Evolutionary conservation across 495 filamentous ascomycete species (phyloP), one percentile per base, ranked within the genome.

Genomic region (Penicillium flavigenum): DNA sequence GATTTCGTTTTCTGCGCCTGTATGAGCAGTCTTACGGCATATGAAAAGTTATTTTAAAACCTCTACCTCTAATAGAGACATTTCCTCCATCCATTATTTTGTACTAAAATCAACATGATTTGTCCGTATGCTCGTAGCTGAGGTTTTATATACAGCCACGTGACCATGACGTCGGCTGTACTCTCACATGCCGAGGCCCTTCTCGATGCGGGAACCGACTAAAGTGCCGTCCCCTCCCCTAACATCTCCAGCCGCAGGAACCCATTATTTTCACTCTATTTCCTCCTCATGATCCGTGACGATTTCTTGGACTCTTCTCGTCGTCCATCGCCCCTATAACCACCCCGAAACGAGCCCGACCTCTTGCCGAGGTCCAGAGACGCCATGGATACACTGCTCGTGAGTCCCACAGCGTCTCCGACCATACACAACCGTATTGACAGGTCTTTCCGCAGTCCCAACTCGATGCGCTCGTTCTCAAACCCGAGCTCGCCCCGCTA

Each of bases 401-500:
- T 77, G 64, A 57, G 66, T 43, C 54, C 47, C 38, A 34, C 42
- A 19, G 24, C 1, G 6, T 11, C 39, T 24, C 19, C 43, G 54
- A 57, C 39, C 53, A 62, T 46, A 66, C 47, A 49, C 41, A 62
- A 44, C 54, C 11, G 7, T 39, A 52, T 32, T 55, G n/a, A 62
- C 45, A 29, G 4, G 11, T 2, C 6, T 5, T 3, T 48, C 2
- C 32, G n/a, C 56, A 76, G 69, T 65, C 73, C 38, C 70, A 65
- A 47, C 70, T 87, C 58, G 87, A 95, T 70, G 76, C 79, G 51
- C 77, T 93, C 47, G 74, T 96, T 56, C 86, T 93, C 38, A 84
- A 98, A 71, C 91, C 93, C 4, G 76, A 83, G 58, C 87, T 96
- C 72, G 88, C 90, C 55, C 90, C 91, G 63, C 65, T 91, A 51